Conservation (phyloP, 2,329 filamentous ascomycete species). For the Tolypocladium amazonense region DNA sequence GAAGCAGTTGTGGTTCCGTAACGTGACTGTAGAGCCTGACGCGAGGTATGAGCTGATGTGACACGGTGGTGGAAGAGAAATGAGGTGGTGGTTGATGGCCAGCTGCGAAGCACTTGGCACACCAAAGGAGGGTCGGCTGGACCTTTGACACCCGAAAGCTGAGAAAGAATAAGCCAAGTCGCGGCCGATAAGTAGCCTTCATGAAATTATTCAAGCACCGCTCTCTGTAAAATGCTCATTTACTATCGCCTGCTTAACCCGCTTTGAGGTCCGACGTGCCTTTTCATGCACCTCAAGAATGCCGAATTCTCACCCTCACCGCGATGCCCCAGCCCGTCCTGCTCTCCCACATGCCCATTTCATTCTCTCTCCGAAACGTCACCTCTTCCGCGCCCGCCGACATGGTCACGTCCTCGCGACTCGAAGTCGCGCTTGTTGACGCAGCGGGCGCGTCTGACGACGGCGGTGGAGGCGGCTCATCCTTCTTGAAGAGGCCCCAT, state of each 20-base stretch:
- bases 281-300: neutral
- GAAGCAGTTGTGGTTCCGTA: too few relatives aligned
- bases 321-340: constrained; percentile 39
- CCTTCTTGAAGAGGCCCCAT: constrained; percentile 22
- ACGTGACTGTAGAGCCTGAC: too few relatives aligned
- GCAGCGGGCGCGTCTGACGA: neutral
- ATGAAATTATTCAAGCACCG: too few relatives aligned
- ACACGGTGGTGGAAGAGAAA: too few relatives aligned
- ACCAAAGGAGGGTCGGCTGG: too few relatives aligned
- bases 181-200: too few relatives aligned
- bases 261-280: neutral
- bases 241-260: neutral
- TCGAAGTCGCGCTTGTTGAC: neutral
- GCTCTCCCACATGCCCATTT: constrained; percentile 41
- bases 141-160: too few relatives aligned
- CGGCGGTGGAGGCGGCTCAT: constrained; percentile 6
- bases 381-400: constrained; percentile 33
- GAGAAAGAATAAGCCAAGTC: too few relatives aligned
- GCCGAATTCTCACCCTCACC: constrained; percentile 21
- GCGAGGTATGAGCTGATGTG: too few relatives aligned
- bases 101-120: too few relatives aligned
- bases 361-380: constrained; percentile 39
- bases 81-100: too few relatives aligned
- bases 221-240: neutral
- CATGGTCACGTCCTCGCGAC: constrained; percentile 23